Percentiles rank a stretch among this genome's conserved stretches.
Conservation (phyloP, 2,329 filamentous ascomycete genomes). For the Stagonosporopsis rhizophila region DNA sequence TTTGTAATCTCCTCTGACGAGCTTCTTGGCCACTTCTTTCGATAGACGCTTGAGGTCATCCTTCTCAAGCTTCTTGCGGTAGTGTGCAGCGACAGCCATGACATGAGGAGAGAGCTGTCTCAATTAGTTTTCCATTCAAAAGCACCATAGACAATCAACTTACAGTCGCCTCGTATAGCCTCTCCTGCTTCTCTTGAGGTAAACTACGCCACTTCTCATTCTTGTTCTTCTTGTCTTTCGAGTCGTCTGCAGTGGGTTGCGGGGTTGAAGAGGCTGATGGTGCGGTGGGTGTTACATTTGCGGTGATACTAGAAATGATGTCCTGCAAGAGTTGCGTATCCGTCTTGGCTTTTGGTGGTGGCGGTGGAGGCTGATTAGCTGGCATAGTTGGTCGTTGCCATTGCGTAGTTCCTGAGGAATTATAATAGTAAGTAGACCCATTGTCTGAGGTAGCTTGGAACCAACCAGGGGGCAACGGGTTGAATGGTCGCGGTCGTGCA, state of each 20-base stretch:
- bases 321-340: slow-evolving; percentile 81
- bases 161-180: slow-evolving; percentile 92
- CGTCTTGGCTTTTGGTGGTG: slow-evolving; percentile 69
- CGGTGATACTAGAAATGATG: slow-evolving; percentile 77
- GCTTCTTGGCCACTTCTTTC: slow-evolving; percentile 80
- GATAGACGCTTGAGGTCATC: slow-evolving; percentile 73
- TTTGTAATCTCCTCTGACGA: slow-evolving; percentile 92
- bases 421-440: slow-evolving; percentile 86
- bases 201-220: slow-evolving; percentile 74
- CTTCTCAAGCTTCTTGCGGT: slow-evolving; percentile 83
- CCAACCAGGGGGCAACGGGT: slow-evolving; percentile 81
- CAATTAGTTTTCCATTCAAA: slow-evolving; percentile 15
- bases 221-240: slow-evolving; percentile 59
- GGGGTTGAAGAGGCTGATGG: slow-evolving; percentile 70
- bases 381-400: slow-evolving; percentile 81
- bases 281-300: slow-evolving; percentile 63
- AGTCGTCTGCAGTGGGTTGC: slow-evolving; percentile 63
- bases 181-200: slow-evolving; percentile 87
- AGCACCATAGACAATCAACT: slow-evolving; percentile 44
- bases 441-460: slow-evolving; percentile 72
- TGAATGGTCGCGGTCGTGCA: slow-evolving; percentile 61
- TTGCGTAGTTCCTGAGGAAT: slow-evolving; percentile 72
- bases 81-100: slow-evolving; percentile 85
- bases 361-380: slow-evolving; percentile 64
- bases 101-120: slow-evolving; percentile 80